A percentile compares a stretch with the other conserved stretches of the same genome.
Conservation (phyloP, 192 early-diverging fungal genomes). For the Entomortierella parvispora region DNA sequence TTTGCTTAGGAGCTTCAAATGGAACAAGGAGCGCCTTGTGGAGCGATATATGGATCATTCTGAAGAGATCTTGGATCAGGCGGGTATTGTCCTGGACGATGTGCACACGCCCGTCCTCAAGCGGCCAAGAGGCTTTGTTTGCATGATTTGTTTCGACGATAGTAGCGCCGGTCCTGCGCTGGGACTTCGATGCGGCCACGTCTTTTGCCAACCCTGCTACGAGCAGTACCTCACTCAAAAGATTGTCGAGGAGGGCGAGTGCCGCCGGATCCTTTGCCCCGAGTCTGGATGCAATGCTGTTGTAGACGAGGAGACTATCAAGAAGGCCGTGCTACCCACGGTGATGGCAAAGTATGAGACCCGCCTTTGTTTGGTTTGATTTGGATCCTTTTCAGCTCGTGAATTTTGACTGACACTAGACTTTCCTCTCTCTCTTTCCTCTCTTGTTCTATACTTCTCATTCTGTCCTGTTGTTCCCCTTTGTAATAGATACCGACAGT, state of each 20-base stretch:
- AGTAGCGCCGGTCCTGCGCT: conserved; percentile 67
- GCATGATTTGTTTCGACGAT: conserved; percentile 93
- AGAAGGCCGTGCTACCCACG: conserved; percentile 67
- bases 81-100: conserved; percentile 77
- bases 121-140: conserved; percentile 67
- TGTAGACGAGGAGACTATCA: conserved; percentile 86
- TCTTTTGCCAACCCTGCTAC: conserved; percentile 92
- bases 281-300: conserved; percentile 79
- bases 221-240: conserved; percentile 85
- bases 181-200: conserved; percentile 86
- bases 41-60: conserved; percentile 82
- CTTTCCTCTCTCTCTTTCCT: conserved; percentile 3
- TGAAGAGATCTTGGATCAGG: conserved; percentile 64
- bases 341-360: conserved; percentile 69
- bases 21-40: conserved; percentile 88
- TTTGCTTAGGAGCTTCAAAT: conserved; percentile 79
- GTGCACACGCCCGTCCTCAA: conserved; percentile 51
- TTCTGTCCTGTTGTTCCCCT: background rate
- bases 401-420: too few relatives aligned
- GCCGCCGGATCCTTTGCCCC: conserved; percentile 87
- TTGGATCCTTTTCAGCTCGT: background rate
- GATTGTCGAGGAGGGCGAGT: conserved; percentile 90
- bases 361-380: background rate
- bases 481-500: conserved; percentile 70
- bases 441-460: background rate